A percentile compares a stretch with the other conserved stretches of the same genome.
phyloP scores from a whole-genome alignment of 306 rosid genomes.

The Castanospermum australe region DNA sequence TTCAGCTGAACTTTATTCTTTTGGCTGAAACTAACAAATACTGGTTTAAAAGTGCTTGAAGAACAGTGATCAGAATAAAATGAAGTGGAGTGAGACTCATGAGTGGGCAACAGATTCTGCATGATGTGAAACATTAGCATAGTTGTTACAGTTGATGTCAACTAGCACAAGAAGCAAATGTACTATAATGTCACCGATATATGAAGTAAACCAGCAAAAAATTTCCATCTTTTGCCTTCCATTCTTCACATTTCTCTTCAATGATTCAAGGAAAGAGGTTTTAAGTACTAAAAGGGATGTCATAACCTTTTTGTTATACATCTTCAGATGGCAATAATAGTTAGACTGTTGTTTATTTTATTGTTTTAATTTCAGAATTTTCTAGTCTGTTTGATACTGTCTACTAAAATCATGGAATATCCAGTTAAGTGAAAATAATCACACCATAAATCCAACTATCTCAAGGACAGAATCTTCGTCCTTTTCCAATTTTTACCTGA shows the following conservation, averaged over 20 bases:
- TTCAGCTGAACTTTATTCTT: background rate
- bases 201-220: background rate
- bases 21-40: background rate
- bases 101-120: background rate
- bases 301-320: background rate
- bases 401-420: too few species aligned
- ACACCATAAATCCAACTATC: background rate
- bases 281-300: background rate
- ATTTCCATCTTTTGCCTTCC: background rate
- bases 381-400: background rate
- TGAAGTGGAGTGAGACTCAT: background rate
- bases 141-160: background rate
- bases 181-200: background rate
- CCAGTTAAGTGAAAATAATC: background rate
- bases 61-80: background rate
- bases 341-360: too few species aligned
- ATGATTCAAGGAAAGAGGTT: background rate
- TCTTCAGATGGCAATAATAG: too few species aligned
- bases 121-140: background rate
- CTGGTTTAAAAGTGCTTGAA: background rate
- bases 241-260: background rate
- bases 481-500: background rate
- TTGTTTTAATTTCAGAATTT: too few species aligned
- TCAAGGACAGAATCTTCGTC: background rate
- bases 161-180: background rate